phyloP scores from a whole-genome alignment of 164 flowering plant species.

The Magnolia changhungtana region DNA sequence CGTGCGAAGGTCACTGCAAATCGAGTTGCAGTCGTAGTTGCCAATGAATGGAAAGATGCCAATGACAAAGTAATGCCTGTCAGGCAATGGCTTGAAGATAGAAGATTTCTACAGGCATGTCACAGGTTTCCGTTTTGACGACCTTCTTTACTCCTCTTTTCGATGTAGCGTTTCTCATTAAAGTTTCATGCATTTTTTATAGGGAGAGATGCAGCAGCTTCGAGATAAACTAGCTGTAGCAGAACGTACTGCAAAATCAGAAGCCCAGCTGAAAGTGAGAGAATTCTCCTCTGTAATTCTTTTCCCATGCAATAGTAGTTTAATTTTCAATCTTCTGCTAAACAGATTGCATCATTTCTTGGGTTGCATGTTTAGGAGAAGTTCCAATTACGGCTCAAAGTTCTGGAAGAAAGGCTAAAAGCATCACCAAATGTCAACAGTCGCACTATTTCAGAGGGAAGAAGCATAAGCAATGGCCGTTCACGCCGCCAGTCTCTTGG shows the following conservation, averaged over 20 bases:
- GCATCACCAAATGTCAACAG: constrained; percentile 39
- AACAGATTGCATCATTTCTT: constrained; percentile 2
- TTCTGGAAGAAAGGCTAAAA: constrained; percentile 61
- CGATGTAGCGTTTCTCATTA: too few species aligned
- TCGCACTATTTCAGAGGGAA: constrained; percentile 56
- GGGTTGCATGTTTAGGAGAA: constrained; percentile 39
- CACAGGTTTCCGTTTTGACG: background rate
- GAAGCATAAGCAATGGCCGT: constrained; percentile 63
- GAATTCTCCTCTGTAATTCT: background rate
- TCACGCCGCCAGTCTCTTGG: constrained; percentile 65
- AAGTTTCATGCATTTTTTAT: background rate
- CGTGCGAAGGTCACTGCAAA: constrained; percentile 77
- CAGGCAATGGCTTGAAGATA: constrained; percentile 79
- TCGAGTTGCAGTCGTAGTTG: constrained; percentile 78
- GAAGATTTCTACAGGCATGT: constrained; percentile 64
- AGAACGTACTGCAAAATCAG: constrained; percentile 70
- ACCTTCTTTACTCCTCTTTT: background rate
- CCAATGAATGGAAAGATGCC: constrained; percentile 91
- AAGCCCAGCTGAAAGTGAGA: constrained; percentile 66
- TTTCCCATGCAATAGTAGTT: background rate
- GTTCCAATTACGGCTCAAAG: constrained; percentile 63
- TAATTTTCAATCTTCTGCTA: background rate
- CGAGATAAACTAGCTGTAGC: constrained; percentile 61
- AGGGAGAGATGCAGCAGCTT: constrained; percentile 83
- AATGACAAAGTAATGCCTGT: constrained; percentile 92